phyloP scores from a whole-genome alignment of 148 eudicot genomes.

The Rhododendron molle region DNA sequence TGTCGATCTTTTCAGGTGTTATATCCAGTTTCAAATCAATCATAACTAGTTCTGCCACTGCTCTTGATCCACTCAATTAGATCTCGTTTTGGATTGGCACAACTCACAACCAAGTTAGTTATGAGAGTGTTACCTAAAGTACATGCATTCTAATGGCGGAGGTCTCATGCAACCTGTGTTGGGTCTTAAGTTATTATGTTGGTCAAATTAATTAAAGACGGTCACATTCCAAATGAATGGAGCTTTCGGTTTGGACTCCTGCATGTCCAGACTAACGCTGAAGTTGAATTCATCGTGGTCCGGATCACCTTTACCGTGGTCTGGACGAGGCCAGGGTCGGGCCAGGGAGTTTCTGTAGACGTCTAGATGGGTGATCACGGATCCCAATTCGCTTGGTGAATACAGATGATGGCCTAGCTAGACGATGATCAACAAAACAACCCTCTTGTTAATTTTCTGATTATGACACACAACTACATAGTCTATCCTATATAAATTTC shows the following conservation, averaged over 20 bases:
- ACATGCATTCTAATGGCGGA: no score
- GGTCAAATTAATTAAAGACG: background rate
- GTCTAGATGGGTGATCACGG: background rate
- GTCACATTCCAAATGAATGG: background rate
- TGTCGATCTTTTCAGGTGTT: no score
- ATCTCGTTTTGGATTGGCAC: background rate
- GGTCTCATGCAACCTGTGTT: no score
- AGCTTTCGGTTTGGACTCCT: background rate
- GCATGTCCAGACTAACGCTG: no score
- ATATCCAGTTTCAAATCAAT: no score
- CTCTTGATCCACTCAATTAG: background rate
- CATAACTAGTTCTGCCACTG: no score
- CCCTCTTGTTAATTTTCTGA: background rate
- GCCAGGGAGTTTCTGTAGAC: no score
- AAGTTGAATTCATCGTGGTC: background rate
- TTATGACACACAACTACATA: background rate
- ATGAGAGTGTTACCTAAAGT: no score
- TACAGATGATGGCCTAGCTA: background rate
- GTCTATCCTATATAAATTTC: background rate
- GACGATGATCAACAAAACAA: background rate
- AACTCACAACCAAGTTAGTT: no score
- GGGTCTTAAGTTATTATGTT: background rate
- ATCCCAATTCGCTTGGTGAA: background rate
- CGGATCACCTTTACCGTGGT: no score
- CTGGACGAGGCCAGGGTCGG: no score